Conservation (phyloP, 441 rosid genomes). For the Arabidopsis lyrata region DNA sequence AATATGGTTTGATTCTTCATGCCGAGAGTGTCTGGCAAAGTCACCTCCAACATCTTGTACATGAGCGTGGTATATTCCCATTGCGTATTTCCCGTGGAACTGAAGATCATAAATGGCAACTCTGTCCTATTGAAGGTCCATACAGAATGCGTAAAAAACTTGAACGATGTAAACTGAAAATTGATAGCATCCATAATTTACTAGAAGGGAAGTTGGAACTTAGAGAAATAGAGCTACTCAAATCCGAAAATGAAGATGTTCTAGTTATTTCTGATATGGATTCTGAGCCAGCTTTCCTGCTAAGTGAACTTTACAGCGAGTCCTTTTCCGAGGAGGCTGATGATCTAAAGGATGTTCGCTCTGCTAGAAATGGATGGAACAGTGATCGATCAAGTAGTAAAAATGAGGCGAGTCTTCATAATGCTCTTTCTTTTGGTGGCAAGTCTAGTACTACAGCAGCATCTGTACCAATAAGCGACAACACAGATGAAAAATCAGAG, state of each 20-base stretch:
- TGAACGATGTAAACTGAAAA: constrained; percentile 82
- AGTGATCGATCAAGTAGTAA: constrained; percentile 78
- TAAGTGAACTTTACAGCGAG: constrained; percentile 64
- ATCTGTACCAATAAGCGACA: constrained; percentile 78
- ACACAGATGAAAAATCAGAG: constrained; percentile 74
- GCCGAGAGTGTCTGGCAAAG: constrained; percentile 99
- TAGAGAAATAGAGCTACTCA: constrained; percentile 67
- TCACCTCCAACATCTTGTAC: constrained; percentile 97
- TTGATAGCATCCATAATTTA: constrained; percentile 86
- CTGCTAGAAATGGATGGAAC: constrained; percentile 78
- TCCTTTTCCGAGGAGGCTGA: constrained; percentile 57
- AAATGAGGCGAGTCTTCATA: constrained; percentile 90
- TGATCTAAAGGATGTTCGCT: constrained; percentile 53
- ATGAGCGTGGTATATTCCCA: constrained; percentile 98
- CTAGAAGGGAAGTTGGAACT: constrained; percentile 79
- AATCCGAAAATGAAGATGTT: constrained; percentile 60
- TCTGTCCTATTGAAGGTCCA: constrained; percentile 99
- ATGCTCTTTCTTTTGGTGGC: constrained; percentile 88
- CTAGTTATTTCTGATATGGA: constrained; percentile 66
- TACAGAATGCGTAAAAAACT: constrained; percentile 99
- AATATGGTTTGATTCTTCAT: constrained; percentile 99
- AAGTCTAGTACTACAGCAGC: constrained; percentile 64
- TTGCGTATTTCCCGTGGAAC: constrained; percentile 58
- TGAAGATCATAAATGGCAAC: constrained; percentile 96
- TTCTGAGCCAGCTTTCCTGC: constrained; percentile 65